phyloP scores from a whole-genome alignment of 495 filamentous ascomycete species.

The Podospora pseudocomata region DNA sequence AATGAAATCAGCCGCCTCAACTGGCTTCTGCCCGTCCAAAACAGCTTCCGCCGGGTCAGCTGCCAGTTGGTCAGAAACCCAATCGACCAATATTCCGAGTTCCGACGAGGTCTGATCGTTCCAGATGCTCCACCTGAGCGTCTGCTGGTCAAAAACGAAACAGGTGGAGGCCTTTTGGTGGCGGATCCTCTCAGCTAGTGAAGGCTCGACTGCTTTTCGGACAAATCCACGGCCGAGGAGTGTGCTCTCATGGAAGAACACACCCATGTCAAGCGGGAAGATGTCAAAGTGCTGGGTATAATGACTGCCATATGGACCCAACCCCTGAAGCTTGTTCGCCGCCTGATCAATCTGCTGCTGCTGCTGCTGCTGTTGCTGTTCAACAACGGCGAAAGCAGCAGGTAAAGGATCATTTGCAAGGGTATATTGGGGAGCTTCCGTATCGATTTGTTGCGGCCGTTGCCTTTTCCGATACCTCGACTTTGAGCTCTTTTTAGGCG shows the following conservation, averaged over 20 bases:
- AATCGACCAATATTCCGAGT: constrained; percentile 56
- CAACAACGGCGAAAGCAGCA: constrained; percentile 15
- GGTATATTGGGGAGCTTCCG: constrained; percentile 44
- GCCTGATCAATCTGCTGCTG: constrained; percentile 23
- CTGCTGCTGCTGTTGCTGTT: constrained; percentile 25
- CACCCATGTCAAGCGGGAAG: constrained; percentile 59
- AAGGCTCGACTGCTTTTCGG: constrained; percentile 45
- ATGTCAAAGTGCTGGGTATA: constrained; percentile 78
- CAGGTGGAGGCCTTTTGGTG: constrained; percentile 26
- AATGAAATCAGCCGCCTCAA: constrained; percentile 39
- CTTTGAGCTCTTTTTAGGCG: constrained; percentile 27
- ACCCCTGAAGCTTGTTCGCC: constrained; percentile 47
- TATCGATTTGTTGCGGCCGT: constrained; percentile 52
- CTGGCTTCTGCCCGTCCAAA: constrained; percentile 10
- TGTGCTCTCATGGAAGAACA: constrained; percentile 73
- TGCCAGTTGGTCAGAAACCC: constrained; percentile 46
- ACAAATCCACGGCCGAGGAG: constrained; percentile 73
- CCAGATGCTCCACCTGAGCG: constrained; percentile 65
- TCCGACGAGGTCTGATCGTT: constrained; percentile 66
- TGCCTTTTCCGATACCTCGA: constrained; percentile 45
- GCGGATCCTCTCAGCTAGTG: constrained; percentile 25
- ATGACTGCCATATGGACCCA: constrained; percentile 57
- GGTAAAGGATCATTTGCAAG: constrained; percentile 50
- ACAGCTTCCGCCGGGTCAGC: constrained; percentile 2
- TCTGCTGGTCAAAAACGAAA: constrained; percentile 48